Conservation (phyloP, 192 early-diverging fungal genomes). For the Coemansia sp. region DNA sequence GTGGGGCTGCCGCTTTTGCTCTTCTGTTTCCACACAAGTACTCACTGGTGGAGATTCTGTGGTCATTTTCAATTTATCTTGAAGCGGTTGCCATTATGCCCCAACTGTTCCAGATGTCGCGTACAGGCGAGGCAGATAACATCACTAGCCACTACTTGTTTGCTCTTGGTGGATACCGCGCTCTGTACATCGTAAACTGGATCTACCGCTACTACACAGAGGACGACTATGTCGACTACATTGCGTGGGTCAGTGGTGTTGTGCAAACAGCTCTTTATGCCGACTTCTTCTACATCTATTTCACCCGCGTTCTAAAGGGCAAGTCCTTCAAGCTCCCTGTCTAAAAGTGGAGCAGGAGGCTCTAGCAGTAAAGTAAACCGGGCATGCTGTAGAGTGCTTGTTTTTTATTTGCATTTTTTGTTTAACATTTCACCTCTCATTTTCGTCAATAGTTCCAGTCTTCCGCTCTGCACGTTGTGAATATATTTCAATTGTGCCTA, state of each 20-base stretch:
- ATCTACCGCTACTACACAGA: conserved; percentile 84
- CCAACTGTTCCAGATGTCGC: conserved; percentile 95
- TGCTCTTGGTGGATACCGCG: conserved; percentile 90
- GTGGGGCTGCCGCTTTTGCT: conserved; percentile 65
- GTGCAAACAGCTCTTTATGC: conserved; percentile 94
- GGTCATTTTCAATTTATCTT: conserved; percentile 97
- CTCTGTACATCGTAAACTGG: conserved; percentile 92
- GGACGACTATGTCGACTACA: conserved; percentile 71
- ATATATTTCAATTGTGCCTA: neutral
- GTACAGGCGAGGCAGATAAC: conserved; percentile 98
- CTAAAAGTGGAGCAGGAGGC: conserved; percentile 9
- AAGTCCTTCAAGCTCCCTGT: conserved; percentile 57
- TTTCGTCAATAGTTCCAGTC: neutral
- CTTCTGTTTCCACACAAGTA: conserved; percentile 76
- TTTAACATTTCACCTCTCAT: neutral
- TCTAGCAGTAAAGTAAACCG: neutral
- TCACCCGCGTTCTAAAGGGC: conserved; percentile 60
- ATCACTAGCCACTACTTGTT: conserved; percentile 99
- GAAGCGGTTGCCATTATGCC: conserved; percentile 97
- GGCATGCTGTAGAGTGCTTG: neutral
- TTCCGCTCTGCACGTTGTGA: neutral
- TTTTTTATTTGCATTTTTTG: neutral
- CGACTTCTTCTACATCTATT: conserved; percentile 99
- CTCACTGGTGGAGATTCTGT: conserved; percentile 73
- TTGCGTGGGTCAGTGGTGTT: conserved; percentile 86